Evolutionary conservation across 176 grass and related monocot species (phyloP).

Genomic region (Elaeis guineensis): DNA sequence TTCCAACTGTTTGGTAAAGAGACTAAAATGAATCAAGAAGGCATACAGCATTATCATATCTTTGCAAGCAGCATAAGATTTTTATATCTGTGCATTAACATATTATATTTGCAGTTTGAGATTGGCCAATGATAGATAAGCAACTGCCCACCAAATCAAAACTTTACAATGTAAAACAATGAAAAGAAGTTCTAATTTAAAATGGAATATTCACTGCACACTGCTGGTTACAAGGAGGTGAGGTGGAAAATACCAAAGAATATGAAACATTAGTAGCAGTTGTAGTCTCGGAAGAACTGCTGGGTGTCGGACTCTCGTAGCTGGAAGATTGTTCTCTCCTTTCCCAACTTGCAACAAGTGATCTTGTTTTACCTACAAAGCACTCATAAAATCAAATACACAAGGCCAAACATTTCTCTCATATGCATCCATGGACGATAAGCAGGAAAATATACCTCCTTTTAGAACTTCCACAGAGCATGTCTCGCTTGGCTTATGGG

Average conservation of each 20-base stretch:
- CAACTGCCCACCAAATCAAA: too few species aligned
- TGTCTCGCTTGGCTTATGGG: conserved; percentile 64
- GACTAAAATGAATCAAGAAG: too few species aligned
- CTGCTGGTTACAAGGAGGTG: neutral
- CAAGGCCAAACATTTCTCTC: conserved; percentile 19
- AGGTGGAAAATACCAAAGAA: conserved; percentile 51
- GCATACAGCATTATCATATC: too few species aligned
- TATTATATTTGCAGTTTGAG: too few species aligned
- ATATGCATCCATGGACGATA: conserved; percentile 7
- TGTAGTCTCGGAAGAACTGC: conserved; percentile 18
- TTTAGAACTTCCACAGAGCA: conserved; percentile 75
- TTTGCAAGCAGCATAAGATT: too few species aligned
- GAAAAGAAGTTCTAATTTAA: too few species aligned
- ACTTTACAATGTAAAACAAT: too few species aligned
- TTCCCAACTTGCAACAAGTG: conserved; percentile 72
- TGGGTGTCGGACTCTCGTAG: conserved; percentile 50
- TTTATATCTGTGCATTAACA: too few species aligned
- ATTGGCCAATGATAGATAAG: too few species aligned
- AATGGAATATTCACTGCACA: too few species aligned
- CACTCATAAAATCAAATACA: conserved; percentile 21
- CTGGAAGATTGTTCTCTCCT: conserved; percentile 48
- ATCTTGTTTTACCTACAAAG: conserved; percentile 56
- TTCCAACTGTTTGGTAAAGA: too few species aligned
- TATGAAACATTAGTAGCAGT: conserved; percentile 27
- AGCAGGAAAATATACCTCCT: conserved; percentile 55